Percentiles rank a stretch among this genome's conserved stretches.
These are phyloP conservation scores for Pseudogymnoascus sp. DNA, from an alignment of 2,329 filamentous ascomycete genomes.

Conservation along the genomic window DNA sequence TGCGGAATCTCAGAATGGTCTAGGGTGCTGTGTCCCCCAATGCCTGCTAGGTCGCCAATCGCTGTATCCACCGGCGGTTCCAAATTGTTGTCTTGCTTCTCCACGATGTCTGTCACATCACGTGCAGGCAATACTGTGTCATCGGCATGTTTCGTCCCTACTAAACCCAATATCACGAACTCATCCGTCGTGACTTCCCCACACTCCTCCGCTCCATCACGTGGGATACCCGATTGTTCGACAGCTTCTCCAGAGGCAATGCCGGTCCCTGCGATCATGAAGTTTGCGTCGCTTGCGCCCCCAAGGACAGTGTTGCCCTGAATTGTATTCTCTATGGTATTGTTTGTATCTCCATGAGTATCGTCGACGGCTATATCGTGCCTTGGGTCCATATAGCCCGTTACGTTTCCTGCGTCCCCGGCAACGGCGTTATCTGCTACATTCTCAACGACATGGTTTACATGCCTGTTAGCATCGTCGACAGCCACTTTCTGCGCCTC, in stretches of 20 bases:
- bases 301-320: neutral
- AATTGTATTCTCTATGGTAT: neutral
- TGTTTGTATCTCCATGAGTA: neutral
- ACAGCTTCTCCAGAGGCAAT: neutral
- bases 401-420: neutral
- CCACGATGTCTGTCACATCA: neutral
- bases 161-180: neutral
- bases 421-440: neutral
- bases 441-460: neutral
- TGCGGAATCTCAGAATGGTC: constrained; percentile 1
- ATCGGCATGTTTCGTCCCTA: neutral
- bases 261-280: neutral
- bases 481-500: neutral
- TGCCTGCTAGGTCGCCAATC: neutral
- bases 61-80: neutral
- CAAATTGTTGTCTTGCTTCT: neutral
- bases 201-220: neutral
- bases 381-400: neutral
- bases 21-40: constrained; percentile 7
- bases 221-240: neutral
- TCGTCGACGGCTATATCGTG: neutral
- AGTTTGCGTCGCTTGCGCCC: neutral
- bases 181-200: neutral
- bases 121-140: neutral
- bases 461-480: neutral